Evolutionary conservation across 2,329 filamentous ascomycete genomes (phyloP).

Genomic region (Phyllosticta paracitricarpa): DNA sequence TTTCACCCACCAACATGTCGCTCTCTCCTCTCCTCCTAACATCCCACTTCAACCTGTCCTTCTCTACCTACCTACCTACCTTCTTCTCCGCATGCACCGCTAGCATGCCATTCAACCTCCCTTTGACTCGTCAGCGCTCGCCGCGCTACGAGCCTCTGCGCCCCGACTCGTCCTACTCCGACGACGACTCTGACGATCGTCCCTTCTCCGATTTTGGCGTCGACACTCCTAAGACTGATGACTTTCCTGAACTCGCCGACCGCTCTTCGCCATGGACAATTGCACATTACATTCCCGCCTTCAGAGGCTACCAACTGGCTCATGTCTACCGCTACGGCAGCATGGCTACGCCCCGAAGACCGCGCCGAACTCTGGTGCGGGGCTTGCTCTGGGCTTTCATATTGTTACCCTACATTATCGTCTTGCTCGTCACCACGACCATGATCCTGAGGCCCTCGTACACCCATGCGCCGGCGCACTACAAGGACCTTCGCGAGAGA

Average conservation of each 20-base stretch:
- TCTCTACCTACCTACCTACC: neutral
- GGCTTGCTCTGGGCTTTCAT: conserved; percentile 22
- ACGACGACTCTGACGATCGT: neutral
- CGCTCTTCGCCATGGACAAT: conserved; percentile 5
- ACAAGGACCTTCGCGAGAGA: conserved; percentile 32
- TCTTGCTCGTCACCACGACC: conserved; percentile 32
- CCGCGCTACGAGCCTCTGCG: conserved; percentile 8
- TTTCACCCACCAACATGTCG: neutral
- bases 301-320: neutral
- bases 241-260: neutral
- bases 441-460: conserved; percentile 47
- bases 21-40: neutral
- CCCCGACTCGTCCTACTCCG: conserved; percentile 2
- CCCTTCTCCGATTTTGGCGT: conserved; percentile 3
- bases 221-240: conserved; percentile 9
- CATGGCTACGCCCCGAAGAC: conserved; percentile 8
- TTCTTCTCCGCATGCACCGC: neutral
- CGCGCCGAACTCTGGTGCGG: conserved; percentile 1
- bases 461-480: conserved; percentile 44
- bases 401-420: conserved; percentile 22
- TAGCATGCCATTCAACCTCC: conserved; percentile 8
- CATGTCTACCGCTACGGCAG: conserved; percentile 6
- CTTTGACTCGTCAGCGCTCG: neutral
- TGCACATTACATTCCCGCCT: conserved; percentile 6
- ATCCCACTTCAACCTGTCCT: neutral